A percentile compares a stretch with the other conserved stretches of the same genome.
These are phyloP conservation scores for Diversispora epigaea DNA, from an alignment of 192 early-diverging fungal species.

Conservation along the genomic window DNA sequence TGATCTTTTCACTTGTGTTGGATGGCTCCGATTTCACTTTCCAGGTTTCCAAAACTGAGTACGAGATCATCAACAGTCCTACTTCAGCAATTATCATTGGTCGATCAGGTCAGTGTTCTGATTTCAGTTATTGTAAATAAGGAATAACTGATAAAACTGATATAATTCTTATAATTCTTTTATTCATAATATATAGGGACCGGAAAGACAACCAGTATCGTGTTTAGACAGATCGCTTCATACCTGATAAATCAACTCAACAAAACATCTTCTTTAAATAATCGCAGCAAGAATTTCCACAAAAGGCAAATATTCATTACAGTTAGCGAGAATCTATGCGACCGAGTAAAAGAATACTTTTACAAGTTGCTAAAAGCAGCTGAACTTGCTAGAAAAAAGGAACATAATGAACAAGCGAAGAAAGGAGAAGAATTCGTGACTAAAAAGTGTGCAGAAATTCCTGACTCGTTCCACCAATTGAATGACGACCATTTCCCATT, in stretches of 20 bases:
- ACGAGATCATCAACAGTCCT: constrained; percentile 23
- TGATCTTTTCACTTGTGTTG: not conserved
- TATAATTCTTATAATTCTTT: not conserved
- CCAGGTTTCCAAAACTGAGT: constrained; percentile 18
- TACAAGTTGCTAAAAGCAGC: constrained; percentile 3
- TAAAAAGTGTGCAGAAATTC: not conserved
- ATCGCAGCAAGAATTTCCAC: not conserved
- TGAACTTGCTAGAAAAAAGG: not conserved
- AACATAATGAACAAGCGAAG: not conserved
- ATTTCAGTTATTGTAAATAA: not conserved
- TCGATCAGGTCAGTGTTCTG: constrained; percentile 22
- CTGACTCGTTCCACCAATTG: constrained; percentile 1
- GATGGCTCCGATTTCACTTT: constrained; percentile 26
- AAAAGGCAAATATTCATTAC: constrained; percentile 32
- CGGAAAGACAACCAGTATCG: constrained; percentile 15
- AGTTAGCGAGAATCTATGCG: not conserved
- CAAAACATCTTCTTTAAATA: not conserved
- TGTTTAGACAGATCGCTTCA: constrained; percentile 19
- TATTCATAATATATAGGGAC: constrained; percentile 9
- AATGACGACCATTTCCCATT: constrained; percentile 18
- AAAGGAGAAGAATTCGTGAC: not conserved
- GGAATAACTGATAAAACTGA: not conserved
- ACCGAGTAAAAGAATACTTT: constrained; percentile 23
- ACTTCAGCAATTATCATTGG: constrained; percentile 24
- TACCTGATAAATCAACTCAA: not conserved